A percentile compares a stretch with the other conserved stretches of the same genome.
Evolutionary conservation across 2,329 filamentous ascomycete species (phyloP).

Genomic region (Sporothrix inflata): DNA sequence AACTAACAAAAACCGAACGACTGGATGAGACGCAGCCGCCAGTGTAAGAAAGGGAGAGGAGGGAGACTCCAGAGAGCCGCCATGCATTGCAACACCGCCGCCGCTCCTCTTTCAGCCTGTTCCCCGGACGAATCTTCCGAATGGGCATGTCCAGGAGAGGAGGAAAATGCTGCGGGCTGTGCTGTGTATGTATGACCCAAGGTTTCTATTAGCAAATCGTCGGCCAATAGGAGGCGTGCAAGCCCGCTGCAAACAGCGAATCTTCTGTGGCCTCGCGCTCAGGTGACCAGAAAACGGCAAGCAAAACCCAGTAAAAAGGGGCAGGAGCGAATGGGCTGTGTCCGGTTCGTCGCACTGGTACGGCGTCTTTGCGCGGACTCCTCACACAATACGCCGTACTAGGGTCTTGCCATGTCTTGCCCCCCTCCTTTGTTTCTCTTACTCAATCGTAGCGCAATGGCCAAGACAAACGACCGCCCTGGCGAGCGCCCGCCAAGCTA

Average conservation of each 20-base stretch:
- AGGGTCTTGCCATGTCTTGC: neutral
- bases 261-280: conserved; percentile 25
- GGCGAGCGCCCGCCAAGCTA: neutral
- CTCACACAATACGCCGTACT: conserved; percentile 18
- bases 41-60: conserved; percentile 7
- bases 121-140: neutral
- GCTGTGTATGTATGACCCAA: neutral
- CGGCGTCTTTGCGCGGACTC: conserved; percentile 3
- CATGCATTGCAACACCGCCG: conserved; percentile 19
- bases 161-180: neutral
- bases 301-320: neutral
- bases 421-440: conserved; percentile 27
- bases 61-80: conserved; percentile 22
- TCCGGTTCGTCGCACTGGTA: conserved; percentile 20
- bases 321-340: conserved; percentile 15
- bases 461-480: conserved; percentile 13
- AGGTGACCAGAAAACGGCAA: conserved; percentile 25
- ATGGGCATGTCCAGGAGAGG: neutral
- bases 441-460: conserved; percentile 29
- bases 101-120: conserved; percentile 10
- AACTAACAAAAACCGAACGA: conserved; percentile 34
- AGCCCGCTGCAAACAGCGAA: conserved; percentile 13
- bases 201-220: conserved; percentile 34
- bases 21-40: conserved; percentile 27
- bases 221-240: conserved; percentile 27